These are phyloP conservation scores for Melocanna baccifera DNA, from an alignment of 176 grass and related monocot species.

Conservation along the genomic window DNA sequence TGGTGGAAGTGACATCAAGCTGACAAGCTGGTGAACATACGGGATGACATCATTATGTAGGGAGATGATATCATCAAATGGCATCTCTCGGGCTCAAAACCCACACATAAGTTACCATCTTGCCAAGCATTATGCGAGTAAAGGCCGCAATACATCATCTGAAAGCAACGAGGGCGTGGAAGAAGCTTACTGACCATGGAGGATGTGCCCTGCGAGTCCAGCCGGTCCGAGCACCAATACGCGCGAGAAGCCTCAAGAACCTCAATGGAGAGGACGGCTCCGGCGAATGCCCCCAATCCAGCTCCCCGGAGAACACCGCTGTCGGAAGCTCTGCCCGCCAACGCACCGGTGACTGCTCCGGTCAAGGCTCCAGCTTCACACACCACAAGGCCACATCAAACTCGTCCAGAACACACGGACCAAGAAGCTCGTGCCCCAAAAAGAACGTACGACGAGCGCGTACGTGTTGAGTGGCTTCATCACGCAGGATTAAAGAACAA, in stretches of 20 bases:
- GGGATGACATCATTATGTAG: background rate
- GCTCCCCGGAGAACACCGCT: constrained; percentile 65
- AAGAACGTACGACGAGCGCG: background rate
- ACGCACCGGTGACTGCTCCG: constrained; percentile 58
- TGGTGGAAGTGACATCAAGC: background rate
- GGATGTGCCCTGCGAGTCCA: constrained; percentile 37
- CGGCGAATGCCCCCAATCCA: constrained; percentile 63
- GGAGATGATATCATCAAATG: background rate
- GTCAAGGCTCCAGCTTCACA: constrained; percentile 61
- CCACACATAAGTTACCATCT: background rate
- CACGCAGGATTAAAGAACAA: background rate
- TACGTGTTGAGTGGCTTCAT: background rate
- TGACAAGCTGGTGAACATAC: background rate
- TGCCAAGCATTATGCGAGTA: background rate
- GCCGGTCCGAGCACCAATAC: constrained; percentile 63
- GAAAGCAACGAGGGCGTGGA: background rate
- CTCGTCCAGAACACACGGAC: background rate
- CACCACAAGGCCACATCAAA: constrained; percentile 13
- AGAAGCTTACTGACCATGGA: constrained; percentile 70
- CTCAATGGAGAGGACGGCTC: constrained; percentile 67
- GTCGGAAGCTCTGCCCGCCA: constrained; percentile 65
- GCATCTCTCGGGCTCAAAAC: background rate
- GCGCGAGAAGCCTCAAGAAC: constrained; percentile 70
- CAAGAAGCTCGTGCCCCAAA: background rate
- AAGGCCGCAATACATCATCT: background rate